phyloP scores from a whole-genome alignment of 345 rosid genomes.

The Cochlearia excelsa region DNA sequence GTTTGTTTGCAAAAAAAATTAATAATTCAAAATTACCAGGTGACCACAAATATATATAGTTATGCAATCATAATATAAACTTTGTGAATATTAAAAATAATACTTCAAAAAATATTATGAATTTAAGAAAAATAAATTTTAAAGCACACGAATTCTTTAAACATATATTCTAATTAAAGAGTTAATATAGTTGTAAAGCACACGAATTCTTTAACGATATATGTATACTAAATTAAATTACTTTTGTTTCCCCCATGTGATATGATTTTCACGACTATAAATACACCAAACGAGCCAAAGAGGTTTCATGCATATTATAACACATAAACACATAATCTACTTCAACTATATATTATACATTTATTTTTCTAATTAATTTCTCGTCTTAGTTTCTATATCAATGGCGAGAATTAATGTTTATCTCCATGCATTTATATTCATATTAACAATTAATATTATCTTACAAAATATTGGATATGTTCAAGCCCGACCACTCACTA shows the following conservation, averaged over 20 bases:
- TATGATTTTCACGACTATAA: conserved; percentile 17
- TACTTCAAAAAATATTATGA: neutral
- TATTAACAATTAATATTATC: conserved; percentile 10
- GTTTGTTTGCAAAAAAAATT: too few species aligned
- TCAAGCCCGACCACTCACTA: conserved; percentile 25
- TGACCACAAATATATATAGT: too few species aligned
- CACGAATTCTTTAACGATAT: conserved; percentile 13
- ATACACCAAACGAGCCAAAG: conserved; percentile 21
- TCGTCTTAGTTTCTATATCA: conserved; percentile 2
- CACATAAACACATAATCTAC: conserved; percentile 14
- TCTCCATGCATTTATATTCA: conserved; percentile 22
- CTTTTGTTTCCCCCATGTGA: conserved; percentile 27
- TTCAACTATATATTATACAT: conserved; percentile 13
- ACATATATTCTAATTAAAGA: neutral
- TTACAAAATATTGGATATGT: conserved; percentile 12
- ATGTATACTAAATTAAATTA: neutral
- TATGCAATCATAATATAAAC: neutral
- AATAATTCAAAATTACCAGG: too few species aligned
- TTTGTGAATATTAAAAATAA: neutral
- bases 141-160: conserved; percentile 30
- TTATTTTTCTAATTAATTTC: conserved; percentile 18
- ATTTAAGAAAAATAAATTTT: conserved; percentile 7
- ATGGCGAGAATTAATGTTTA: conserved; percentile 34
- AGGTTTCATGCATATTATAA: conserved; percentile 26
- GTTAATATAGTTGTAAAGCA: conserved; percentile 31